Evolutionary conservation across 768 basidiomycete genomes (phyloP).

Genomic region (Roridomyces roridus): DNA sequence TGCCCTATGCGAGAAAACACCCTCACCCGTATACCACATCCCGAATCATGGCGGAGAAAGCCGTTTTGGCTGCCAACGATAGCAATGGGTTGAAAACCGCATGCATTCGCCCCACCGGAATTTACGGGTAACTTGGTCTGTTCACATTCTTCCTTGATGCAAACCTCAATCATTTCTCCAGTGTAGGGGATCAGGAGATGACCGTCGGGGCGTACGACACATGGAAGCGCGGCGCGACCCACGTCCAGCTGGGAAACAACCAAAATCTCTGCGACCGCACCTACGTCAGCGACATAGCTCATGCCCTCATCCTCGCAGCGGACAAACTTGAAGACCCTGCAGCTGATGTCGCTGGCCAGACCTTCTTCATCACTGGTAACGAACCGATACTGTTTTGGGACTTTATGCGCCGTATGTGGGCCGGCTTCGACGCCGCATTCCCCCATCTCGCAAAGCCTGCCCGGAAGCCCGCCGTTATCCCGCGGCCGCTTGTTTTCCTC

Average conservation of each 20-base stretch:
- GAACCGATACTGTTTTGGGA: constrained; percentile 83
- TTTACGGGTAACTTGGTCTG: constrained; percentile 53
- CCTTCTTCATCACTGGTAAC: constrained; percentile 80
- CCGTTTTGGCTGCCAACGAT: constrained; percentile 53
- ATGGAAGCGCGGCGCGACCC: constrained; percentile 10
- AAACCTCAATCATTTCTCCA: constrained; percentile 31
- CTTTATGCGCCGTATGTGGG: constrained; percentile 65
- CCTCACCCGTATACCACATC: constrained; percentile 56
- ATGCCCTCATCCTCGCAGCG: constrained; percentile 75
- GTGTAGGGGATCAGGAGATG: constrained; percentile 26
- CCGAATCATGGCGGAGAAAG: constrained; percentile 52
- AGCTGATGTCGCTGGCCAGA: constrained; percentile 73
- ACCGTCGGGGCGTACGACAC: constrained; percentile 8
- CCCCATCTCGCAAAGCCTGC: constrained; percentile 34
- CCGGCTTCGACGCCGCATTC: constrained; percentile 45
- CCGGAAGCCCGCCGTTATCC: constrained; percentile 19
- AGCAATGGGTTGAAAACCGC: constrained; percentile 48
- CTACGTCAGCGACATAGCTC: constrained; percentile 76
- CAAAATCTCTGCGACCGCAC: constrained; percentile 77
- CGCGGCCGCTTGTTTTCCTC: constrained; percentile 19
- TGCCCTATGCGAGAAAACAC: constrained; percentile 43
- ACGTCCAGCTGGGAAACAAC: constrained; percentile 74
- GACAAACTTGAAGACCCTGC: constrained; percentile 59
- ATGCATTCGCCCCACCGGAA: constrained; percentile 56
- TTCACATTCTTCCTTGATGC: background rate